Evolutionary conservation across 2,329 filamentous ascomycete genomes (phyloP).

Genomic region (Bretziella fagacearum): DNA sequence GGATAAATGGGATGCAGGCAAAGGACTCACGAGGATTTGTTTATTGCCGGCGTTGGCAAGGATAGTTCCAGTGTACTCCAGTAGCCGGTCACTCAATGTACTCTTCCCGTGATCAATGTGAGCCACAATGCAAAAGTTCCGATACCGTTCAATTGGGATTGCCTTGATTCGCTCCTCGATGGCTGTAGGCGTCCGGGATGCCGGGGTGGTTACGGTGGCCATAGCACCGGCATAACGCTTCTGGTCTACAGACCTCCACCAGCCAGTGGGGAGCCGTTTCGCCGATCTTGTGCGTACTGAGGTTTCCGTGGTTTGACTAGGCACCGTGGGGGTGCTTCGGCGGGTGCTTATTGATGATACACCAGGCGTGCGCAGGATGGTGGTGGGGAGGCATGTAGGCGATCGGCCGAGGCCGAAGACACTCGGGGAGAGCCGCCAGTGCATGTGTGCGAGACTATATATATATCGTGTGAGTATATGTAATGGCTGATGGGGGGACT

Average conservation of each 20-base stretch:
- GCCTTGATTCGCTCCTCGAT: constrained; percentile 46
- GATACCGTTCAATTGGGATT: constrained; percentile 62
- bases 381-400: not conserved
- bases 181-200: constrained; percentile 11
- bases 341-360: not conserved
- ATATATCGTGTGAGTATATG: not conserved
- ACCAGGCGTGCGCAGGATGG: not conserved
- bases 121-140: constrained; percentile 97
- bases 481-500: not conserved
- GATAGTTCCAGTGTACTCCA: constrained; percentile 91
- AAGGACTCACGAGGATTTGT: constrained; percentile 51
- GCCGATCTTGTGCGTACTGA: not conserved
- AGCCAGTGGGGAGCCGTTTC: not conserved
- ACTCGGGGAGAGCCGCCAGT: constrained; percentile 12
- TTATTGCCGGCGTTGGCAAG: constrained; percentile 65
- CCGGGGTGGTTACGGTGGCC: constrained; percentile 9
- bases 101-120: constrained; percentile 99
- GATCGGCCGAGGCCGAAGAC: constrained; percentile 12
- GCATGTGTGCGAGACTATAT: constrained; percentile 2
- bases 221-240: constrained; percentile 9
- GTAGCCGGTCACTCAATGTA: constrained; percentile 77
- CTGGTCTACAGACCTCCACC: constrained; percentile 5
- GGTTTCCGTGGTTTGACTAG: not conserved
- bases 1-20: not conserved
- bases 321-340: not conserved